Evolutionary conservation across 768 basidiomycete species (phyloP), one percentile per base, ranked within the genome.

Genomic region (Termitomyces sp.): DNA sequence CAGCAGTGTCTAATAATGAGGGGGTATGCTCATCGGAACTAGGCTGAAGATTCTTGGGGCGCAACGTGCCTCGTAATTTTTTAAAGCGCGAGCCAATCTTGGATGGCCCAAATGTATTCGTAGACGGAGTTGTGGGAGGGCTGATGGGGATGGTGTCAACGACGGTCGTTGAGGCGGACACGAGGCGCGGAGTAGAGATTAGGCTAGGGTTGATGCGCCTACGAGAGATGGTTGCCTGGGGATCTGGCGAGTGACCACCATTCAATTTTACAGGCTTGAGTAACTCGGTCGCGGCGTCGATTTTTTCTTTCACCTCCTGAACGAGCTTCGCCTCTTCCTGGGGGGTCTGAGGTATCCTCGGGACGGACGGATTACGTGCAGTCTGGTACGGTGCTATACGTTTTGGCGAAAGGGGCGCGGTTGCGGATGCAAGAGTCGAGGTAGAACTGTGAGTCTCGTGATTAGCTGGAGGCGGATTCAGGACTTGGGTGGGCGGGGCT

Each of bases 51-150:
- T 74, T 67, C 56, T 78, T 79, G 30, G 82, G 74, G 44, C 87
- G 80, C 57, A 92, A 73, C 0, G 87, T 87, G 52, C 88, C 81
- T 53, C 86, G 78, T 49, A 93, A 71, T 65, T 81, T 85, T 70
- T 83, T 87, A 75, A 93, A 84, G 24, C 89, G 83, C 41, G 84
- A 82, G 46, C 87, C 85, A 58, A 92, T 79, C 67, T 83, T 88
- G 0, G 81, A 82, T 56, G 78, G 64, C 41, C 78, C 68, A 64
- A 77, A 60, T 65, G 72, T 62, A 63, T 72, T 75, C 38, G 78
- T 67, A 54, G 78, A 80, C 30, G 79, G 67, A 56, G 73, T 71
- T 1, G 83, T 78, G 24, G 82, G 75, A 11, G 80, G 73, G 33
- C 79, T 82, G 41, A 67, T 65, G 43, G 88, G 85, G 52, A 88